phyloP scores from a whole-genome alignment of 192 early-diverging fungal species.

The Coemansia sp. region DNA sequence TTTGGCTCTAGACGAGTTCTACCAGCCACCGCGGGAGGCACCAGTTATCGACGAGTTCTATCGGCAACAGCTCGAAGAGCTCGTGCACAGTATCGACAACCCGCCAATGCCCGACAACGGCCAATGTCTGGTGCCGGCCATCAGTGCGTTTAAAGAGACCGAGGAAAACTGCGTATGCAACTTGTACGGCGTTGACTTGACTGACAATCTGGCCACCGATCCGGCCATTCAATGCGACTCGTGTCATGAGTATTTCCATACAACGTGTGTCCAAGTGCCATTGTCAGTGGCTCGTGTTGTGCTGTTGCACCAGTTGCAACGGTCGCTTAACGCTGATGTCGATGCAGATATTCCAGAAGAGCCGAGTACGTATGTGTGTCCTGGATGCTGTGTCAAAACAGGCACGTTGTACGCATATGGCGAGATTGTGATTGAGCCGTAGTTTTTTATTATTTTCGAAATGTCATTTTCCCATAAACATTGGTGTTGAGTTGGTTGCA shows the following conservation, averaged over 20 bases:
- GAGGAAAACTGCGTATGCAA: constrained; percentile 51
- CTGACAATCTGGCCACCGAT: constrained; percentile 8
- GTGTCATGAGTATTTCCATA: constrained; percentile 67
- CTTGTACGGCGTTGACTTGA: constrained; percentile 18
- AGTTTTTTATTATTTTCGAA: not conserved
- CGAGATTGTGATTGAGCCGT: constrained; percentile 33
- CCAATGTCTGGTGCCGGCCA: constrained; percentile 22
- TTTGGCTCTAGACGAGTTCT: not conserved
- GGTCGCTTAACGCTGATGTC: constrained; percentile 19
- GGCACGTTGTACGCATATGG: constrained; percentile 33
- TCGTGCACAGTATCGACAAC: constrained; percentile 19
- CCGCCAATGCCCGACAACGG: constrained; percentile 21
- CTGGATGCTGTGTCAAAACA: constrained; percentile 34
- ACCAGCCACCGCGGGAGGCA: not conserved
- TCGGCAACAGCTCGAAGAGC: constrained; percentile 20
- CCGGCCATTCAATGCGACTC: constrained; percentile 64
- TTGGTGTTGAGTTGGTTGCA: not conserved
- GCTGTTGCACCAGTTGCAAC: constrained; percentile 35
- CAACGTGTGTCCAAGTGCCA: constrained; percentile 58
- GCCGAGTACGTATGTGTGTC: constrained; percentile 35
- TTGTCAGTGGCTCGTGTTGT: constrained; percentile 23
- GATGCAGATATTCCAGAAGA: constrained; percentile 24
- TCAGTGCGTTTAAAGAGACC: constrained; percentile 20
- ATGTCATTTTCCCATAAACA: not conserved
- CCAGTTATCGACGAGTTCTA: constrained; percentile 6